Percentiles rank a stretch among this genome's conserved stretches.
phyloP scores from a whole-genome alignment of 2,329 filamentous ascomycete species.

The Ascochyta fabae region DNA sequence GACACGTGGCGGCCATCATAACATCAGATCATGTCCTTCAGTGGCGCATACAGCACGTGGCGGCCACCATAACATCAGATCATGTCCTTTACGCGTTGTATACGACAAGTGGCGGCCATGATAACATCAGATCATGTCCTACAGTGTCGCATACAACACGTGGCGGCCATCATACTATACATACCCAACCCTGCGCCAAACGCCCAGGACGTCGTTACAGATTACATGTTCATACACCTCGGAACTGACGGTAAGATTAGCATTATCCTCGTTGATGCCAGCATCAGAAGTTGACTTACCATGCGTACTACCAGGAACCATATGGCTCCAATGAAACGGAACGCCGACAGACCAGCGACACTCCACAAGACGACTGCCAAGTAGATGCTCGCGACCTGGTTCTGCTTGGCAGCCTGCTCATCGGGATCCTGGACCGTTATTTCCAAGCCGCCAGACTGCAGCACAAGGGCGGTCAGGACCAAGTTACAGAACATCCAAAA shows the following conservation, averaged over 20 bases:
- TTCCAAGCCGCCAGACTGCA: constrained; percentile 84
- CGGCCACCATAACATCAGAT: constrained; percentile 7
- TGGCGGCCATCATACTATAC: constrained; percentile 2
- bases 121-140: background rate
- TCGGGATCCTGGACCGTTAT: constrained; percentile 48
- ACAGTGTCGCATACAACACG: background rate
- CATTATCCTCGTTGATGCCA: background rate
- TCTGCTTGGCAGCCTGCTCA: constrained; percentile 53
- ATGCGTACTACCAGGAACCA: constrained; percentile 80
- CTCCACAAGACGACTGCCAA: constrained; percentile 88
- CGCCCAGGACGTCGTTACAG: background rate
- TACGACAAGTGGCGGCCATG: background rate
- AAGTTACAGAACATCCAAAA: constrained; percentile 98
- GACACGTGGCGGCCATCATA: background rate
- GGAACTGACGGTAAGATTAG: constrained; percentile 54
- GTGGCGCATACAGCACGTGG: background rate
- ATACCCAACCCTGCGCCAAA: constrained; percentile 11
- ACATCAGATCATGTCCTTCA: no score
- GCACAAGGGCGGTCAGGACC: constrained; percentile 81
- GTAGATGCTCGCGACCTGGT: constrained; percentile 75
- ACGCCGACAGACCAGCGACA: constrained; percentile 80
- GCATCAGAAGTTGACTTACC: constrained; percentile 35
- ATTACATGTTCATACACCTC: constrained; percentile 53
- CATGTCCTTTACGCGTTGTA: background rate
- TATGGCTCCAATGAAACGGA: constrained; percentile 85